Conservation (phyloP, 2,329 filamentous ascomycete species). For the Teratosphaeria pseudoeucalypti region DNA sequence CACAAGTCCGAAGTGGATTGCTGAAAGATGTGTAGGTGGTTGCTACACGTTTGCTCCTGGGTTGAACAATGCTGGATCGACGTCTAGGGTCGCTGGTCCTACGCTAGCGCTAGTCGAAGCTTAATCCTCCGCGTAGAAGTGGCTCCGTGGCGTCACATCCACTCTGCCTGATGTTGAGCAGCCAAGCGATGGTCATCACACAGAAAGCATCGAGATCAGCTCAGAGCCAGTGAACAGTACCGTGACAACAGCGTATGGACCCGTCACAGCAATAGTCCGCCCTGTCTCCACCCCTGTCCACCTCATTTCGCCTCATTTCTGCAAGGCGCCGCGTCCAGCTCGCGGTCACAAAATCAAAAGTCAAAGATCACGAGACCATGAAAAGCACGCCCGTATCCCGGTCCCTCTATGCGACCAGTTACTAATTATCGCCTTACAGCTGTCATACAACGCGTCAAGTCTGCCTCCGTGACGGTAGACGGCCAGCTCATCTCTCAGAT, state of each 20-base stretch:
- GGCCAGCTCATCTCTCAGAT: constrained; percentile 83
- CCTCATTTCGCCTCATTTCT: background rate
- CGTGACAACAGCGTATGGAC: background rate
- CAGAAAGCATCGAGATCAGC: background rate
- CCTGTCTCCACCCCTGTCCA: background rate
- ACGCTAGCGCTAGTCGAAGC: background rate
- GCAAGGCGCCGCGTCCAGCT: background rate
- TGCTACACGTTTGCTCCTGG: background rate
- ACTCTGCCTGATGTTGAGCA: background rate
- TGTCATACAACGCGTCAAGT: constrained; percentile 86
- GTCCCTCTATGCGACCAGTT: background rate
- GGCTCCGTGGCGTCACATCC: background rate
- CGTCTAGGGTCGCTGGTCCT: background rate
- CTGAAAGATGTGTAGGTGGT: background rate
- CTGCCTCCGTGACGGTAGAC: constrained; percentile 90
- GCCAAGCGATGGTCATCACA: background rate
- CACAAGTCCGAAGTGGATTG: background rate
- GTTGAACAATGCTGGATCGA: background rate
- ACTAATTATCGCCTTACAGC: constrained; percentile 41
- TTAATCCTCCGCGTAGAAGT: background rate
- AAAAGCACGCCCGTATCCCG: constrained; percentile 27
- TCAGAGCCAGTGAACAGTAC: background rate
- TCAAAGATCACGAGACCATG: constrained; percentile 17
- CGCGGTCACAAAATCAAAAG: background rate
- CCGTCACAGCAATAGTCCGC: background rate